Evolutionary conservation across 2,329 filamentous ascomycete species (phyloP), one percentile per base, ranked within the genome.

Genomic region (Corynespora cassiicola): DNA sequence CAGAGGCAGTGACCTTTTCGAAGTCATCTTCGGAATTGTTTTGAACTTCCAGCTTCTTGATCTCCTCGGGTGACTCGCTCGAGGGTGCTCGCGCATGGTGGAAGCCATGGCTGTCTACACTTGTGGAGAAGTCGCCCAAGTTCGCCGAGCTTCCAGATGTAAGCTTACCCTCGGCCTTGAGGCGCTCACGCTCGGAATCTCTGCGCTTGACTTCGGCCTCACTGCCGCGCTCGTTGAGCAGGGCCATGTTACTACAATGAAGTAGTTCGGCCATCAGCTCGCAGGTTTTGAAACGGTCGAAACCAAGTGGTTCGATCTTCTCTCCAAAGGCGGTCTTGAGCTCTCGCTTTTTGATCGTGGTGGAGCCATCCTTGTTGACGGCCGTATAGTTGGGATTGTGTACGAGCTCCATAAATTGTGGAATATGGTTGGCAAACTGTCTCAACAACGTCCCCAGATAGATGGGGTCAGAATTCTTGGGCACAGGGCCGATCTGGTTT

Each of bases 261-360:
- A 99, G 74, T 28, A 99, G 76, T 69, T 99, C 94, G 1, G 94
- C 94, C 94, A 99, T 97, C 43, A 99, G 77, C 70, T 99, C 94
- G 68, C 94, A 99, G 0, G 94, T 97, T 76, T 99, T 99, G 77
- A 99, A 99, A 14, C 94, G 81, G 69, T 99, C 94, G 63, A 99
- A 99, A 2, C 94, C 94, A 7, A 99, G 79, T 4, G 94, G 92
- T 68, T 97, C 90, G 35, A 99, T 91, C 66, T 87, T 88, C 29
- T 85, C 82, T 35, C 91, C 91, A 75, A 95, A 99, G 0, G 94
- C 94, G 3, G 90, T 92, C 55, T 84, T 86, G 23, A 96, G 75
- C 41, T 86, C 84, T 29, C 86, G 82, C 63, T 87, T 86, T 56
- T 86, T 84, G 3, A 86, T 82, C 1, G 84, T 84, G 32, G 72